These are phyloP conservation scores for Colletotrichum destructivum DNA, from an alignment of 2,329 filamentous ascomycete species.

Conservation along the genomic window DNA sequence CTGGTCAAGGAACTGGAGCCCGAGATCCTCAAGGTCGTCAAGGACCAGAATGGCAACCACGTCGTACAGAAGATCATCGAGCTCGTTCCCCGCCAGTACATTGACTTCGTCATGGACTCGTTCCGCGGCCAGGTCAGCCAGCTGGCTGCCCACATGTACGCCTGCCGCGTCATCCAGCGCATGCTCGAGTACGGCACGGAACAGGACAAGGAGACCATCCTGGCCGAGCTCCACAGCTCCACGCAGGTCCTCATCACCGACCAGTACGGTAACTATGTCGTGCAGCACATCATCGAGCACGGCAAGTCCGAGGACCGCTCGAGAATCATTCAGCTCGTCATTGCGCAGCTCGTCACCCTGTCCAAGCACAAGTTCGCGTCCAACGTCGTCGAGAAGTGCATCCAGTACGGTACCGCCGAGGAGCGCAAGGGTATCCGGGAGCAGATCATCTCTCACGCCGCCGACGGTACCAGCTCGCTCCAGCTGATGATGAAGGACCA, in stretches of 20 bases:
- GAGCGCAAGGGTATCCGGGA: conserved; percentile 80
- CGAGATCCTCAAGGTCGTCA: conserved; percentile 83
- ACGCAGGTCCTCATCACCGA: conserved; percentile 83
- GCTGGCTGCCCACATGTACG: conserved; percentile 85
- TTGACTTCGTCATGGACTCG: conserved; percentile 87
- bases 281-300: conserved; percentile 89
- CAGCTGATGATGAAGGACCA: conserved; percentile 88
- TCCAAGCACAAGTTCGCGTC: conserved; percentile 98
- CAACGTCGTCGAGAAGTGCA: conserved; percentile 96
- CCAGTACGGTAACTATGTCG: conserved; percentile 96
- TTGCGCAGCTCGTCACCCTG: conserved; percentile 78
- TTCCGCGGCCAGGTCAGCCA: conserved; percentile 82
- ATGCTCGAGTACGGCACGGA: conserved; percentile 88
- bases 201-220: conserved; percentile 78
- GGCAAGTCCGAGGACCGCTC: conserved; percentile 81
- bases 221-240: conserved; percentile 83
- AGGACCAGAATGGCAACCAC: conserved; percentile 94
- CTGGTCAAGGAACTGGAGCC: conserved; percentile 87
- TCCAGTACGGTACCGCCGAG: conserved; percentile 77
- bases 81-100: conserved; percentile 81
- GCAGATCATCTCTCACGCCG: conserved; percentile 71
- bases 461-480: conserved; percentile 79
- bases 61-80: conserved; percentile 96
- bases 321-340: conserved; percentile 81
- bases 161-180: conserved; percentile 93